phyloP scores from a whole-genome alignment of 148 eudicot genomes.

The Persicaria maculosa region DNA sequence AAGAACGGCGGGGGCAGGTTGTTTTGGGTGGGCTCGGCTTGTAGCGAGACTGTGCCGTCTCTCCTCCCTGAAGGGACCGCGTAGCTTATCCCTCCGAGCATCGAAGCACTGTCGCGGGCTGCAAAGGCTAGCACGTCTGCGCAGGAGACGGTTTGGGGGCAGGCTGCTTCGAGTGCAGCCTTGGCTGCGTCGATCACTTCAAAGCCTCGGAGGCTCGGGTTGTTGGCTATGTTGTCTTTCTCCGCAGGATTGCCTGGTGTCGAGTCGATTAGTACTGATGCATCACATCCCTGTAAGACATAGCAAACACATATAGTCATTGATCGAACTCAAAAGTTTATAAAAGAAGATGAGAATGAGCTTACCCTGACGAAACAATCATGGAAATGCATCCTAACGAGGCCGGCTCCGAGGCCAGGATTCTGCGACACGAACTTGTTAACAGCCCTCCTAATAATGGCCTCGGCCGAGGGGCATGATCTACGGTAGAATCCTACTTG shows the following conservation, averaged over 20 bases:
- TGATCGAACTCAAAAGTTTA: too few relatives aligned
- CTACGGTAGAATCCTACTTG: not conserved
- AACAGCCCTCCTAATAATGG: not conserved
- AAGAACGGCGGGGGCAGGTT: conserved; percentile 20
- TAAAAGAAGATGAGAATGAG: not conserved
- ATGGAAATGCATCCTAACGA: not conserved
- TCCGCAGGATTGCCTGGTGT: too few relatives aligned
- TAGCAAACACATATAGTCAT: not conserved
- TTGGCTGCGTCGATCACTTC: too few relatives aligned
- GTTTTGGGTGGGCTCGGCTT: conserved; percentile 11
- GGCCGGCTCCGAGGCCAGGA: too few relatives aligned
- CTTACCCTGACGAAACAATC: not conserved
- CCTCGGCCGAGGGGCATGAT: not conserved
- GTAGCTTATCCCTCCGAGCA: conserved; percentile 24
- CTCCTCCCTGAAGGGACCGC: conserved; percentile 27
- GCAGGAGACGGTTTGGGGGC: too few relatives aligned
- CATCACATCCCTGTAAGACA: not conserved
- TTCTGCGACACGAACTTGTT: too few relatives aligned
- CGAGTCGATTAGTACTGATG: too few relatives aligned
- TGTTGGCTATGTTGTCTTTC: too few relatives aligned
- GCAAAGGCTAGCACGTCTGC: conserved; percentile 38
- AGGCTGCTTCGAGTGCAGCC: too few relatives aligned
- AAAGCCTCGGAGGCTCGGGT: too few relatives aligned
- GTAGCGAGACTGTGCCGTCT: conserved; percentile 25
- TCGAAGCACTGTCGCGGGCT: conserved; percentile 33